phyloP scores from a whole-genome alignment of 1,284 basidiomycete species.

The Coriolopsis trogii region DNA sequence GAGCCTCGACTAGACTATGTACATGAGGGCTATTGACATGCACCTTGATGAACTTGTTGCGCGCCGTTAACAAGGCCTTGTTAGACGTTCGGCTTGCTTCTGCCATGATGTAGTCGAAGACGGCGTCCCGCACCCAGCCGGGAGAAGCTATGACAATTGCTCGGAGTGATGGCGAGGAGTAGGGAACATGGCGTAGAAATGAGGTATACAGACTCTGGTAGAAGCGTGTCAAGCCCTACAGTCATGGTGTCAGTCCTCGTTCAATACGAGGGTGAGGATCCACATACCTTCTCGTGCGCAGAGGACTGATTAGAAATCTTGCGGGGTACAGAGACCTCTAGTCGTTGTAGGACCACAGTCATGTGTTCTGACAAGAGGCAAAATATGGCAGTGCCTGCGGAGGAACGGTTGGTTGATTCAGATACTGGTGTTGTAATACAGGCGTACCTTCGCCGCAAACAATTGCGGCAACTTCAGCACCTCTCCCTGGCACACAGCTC shows the following conservation, averaged over 20 bases:
- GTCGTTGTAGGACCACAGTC: slow-evolving; percentile 91
- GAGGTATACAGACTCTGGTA: slow-evolving; percentile 87
- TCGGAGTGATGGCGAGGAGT: slow-evolving; percentile 70
- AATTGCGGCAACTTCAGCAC: slow-evolving; percentile 95
- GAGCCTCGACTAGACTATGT: slow-evolving; percentile 92
- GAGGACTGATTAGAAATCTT: slow-evolving; percentile 85
- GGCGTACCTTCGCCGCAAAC: slow-evolving; percentile 86
- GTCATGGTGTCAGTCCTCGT: neutral
- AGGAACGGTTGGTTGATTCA: neutral
- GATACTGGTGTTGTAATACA: neutral
- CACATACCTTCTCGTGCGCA: slow-evolving; percentile 73
- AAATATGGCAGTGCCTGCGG: slow-evolving; percentile 85
- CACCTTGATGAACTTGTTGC: slow-evolving; percentile 89
- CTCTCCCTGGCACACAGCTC: slow-evolving; percentile 87
- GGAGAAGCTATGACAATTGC: slow-evolving; percentile 97
- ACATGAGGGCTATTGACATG: slow-evolving; percentile 95
- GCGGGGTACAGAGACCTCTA: slow-evolving; percentile 89
- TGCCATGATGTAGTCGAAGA: slow-evolving; percentile 84
- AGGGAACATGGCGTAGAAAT: slow-evolving; percentile 90
- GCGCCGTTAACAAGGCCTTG: slow-evolving; percentile 75
- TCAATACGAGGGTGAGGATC: neutral
- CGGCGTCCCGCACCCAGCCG: slow-evolving; percentile 92
- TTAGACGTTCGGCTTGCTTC: slow-evolving; percentile 85
- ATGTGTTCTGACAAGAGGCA: slow-evolving; percentile 96
- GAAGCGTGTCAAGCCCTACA: slow-evolving; percentile 73